Percentiles rank a stretch among this genome's conserved stretches.
Conservation (phyloP, 192 early-diverging fungal genomes). For the Thoreauomyces humboldtii region DNA sequence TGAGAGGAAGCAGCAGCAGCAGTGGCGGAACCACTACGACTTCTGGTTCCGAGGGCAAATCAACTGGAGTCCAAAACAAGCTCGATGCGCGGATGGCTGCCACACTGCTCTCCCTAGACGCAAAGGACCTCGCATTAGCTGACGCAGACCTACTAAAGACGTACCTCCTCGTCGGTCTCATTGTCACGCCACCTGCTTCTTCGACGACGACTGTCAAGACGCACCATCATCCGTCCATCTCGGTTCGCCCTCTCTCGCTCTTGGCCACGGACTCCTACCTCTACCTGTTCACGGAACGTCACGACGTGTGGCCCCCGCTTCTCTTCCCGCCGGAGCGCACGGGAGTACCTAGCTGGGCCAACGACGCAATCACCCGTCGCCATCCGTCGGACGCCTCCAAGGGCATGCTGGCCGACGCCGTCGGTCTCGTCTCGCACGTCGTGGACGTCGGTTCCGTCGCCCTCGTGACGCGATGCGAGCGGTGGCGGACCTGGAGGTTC, state of each 20-base stretch:
- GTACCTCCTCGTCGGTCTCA: constrained; percentile 45
- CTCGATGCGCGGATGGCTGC: no score
- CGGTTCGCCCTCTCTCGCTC: constrained; percentile 37
- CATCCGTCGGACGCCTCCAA: constrained; percentile 14
- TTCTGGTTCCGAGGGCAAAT: no score
- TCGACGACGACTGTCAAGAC: background rate
- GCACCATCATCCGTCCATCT: constrained; percentile 1
- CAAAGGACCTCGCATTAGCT: no score
- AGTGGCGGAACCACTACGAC: background rate
- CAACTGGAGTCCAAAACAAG: no score
- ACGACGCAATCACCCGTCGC: constrained; percentile 2
- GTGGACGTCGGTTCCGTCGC: constrained; percentile 37
- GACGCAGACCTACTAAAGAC: constrained; percentile 33
- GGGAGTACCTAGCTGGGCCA: constrained; percentile 13
- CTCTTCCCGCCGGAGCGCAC: constrained; percentile 37
- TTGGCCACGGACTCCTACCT: constrained; percentile 41
- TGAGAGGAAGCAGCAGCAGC: background rate
- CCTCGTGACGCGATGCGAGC: constrained; percentile 40
- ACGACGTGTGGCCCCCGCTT: constrained; percentile 53
- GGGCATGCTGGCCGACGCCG: constrained; percentile 34
- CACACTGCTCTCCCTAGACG: constrained; percentile 25
- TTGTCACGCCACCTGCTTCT: constrained; percentile 26
- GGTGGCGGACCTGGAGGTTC: constrained; percentile 53
- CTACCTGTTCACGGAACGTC: constrained; percentile 47
- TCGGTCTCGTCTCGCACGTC: constrained; percentile 14